Evolutionary conservation across 2,329 filamentous ascomycete species (phyloP), one percentile per base, ranked within the genome.

Genomic region (Aureobasidium sp.): DNA sequence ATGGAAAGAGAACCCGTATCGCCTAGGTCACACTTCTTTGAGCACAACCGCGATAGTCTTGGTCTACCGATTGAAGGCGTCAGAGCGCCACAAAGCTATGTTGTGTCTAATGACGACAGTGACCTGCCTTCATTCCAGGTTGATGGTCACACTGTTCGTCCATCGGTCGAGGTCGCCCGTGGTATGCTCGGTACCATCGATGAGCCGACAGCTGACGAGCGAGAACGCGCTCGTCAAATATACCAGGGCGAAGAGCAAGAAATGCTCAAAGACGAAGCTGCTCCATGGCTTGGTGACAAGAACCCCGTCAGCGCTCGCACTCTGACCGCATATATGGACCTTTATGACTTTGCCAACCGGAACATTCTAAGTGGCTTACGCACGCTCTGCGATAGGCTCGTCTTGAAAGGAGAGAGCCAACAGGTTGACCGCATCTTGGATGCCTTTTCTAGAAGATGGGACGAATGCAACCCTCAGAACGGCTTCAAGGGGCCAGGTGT

Each of bases 381-480:
- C 30, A 84, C 87, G 63, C 81, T 99, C 30, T 99, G 94, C 73
- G 84, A 84, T 59, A 87, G 90, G 36, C 80, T 97, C 29, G 81
- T 94, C 5, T 80, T 99, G 62, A 89, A 90, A 67, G 94, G 90
- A 44, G 94, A 99, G 76, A 96, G 92, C 3, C 94, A 99, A 75
- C 93, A 99, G 74, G 90, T 99, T 25, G 94, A 99, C 72, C 88
- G 94, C 37, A 93, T 99, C 63, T 77, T 99, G 65, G 90, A 95
- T 69, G 88, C 89, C 25, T 93, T 97, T 69, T 90, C 94, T 3
- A 86, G 85, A 66, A 82, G 93, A 64, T 99, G 94, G 94, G 96
- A 91, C 72, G 84, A 89, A 67, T 97, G 92, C 79, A 99, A 99
- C 71, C 85, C 89, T 0, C 88, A 86, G 47, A 91, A 99, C 74